Percentiles rank a stretch among this genome's conserved stretches.
phyloP scores from a whole-genome alignment of 179 eudicot species.

The Silene vulgaris region DNA sequence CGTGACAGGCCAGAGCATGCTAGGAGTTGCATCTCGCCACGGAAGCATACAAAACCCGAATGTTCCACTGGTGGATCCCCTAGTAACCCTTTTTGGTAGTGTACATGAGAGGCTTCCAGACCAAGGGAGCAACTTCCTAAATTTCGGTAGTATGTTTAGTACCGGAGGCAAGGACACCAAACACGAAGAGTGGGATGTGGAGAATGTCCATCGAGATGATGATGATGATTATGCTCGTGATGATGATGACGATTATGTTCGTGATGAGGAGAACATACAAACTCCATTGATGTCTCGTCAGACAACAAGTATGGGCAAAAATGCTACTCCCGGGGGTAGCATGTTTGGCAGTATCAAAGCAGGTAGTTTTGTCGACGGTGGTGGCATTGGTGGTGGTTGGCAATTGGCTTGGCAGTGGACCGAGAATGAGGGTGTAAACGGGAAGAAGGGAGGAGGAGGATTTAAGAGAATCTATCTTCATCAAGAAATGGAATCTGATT shows the following conservation, averaged over 20 bases:
- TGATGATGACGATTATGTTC: slow-evolving; percentile 26
- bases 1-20: slow-evolving; percentile 54
- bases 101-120: slow-evolving; percentile 71
- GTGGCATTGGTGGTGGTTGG: slow-evolving; percentile 87
- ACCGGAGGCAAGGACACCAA: slow-evolving; percentile 53
- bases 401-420: slow-evolving; percentile 77
- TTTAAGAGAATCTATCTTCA: slow-evolving; percentile 66
- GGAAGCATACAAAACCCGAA: slow-evolving; percentile 51
- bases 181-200: slow-evolving; percentile 77
- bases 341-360: slow-evolving; percentile 44
- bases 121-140: slow-evolving; percentile 66
- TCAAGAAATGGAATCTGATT: slow-evolving; percentile 41
- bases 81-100: slow-evolving; percentile 69
- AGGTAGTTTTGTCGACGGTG: slow-evolving; percentile 36
- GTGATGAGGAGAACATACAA: slow-evolving; percentile 53
- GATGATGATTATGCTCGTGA: slow-evolving; percentile 33
- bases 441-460: slow-evolving; percentile 50
- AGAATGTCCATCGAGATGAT: slow-evolving; percentile 42
- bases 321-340: slow-evolving; percentile 56
- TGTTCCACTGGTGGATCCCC: slow-evolving; percentile 57
- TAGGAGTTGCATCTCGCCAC: slow-evolving; percentile 60
- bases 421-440: slow-evolving; percentile 51
- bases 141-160: slow-evolving; percentile 80
- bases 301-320: slow-evolving; percentile 54
- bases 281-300: slow-evolving; percentile 75